A percentile compares a stretch with the other conserved stretches of the same genome.
Conservation (phyloP, 83 land plant species). For the Larix sibirica region DNA sequence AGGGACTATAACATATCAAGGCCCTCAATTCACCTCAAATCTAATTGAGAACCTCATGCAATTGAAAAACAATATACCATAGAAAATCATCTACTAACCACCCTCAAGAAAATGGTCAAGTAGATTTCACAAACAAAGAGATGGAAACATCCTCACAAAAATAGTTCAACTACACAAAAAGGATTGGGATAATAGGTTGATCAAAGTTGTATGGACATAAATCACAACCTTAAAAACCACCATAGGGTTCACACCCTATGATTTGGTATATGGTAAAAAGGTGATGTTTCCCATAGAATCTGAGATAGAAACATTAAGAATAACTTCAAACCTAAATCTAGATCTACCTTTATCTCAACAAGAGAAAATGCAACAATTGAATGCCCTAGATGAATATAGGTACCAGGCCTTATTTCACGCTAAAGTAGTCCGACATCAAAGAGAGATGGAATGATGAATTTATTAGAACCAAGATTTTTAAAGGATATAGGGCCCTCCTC, state of each 20-base stretch:
- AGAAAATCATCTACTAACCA: too few species aligned
- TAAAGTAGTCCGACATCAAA: neutral
- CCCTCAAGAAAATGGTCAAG: too few species aligned
- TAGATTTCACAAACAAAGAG: too few species aligned
- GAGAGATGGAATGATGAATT: neutral
- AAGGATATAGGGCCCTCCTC: neutral
- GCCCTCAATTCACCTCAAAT: too few species aligned
- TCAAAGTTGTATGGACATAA: neutral
- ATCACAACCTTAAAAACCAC: neutral
- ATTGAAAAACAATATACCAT: too few species aligned
- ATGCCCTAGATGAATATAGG: neutral
- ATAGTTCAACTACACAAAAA: neutral
- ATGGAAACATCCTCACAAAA: neutral
- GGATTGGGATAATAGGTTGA: neutral
- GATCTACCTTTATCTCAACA: neutral
- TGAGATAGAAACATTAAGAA: neutral
- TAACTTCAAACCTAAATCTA: neutral
- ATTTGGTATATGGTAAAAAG: neutral
- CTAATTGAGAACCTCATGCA: too few species aligned
- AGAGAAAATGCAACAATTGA: neutral
- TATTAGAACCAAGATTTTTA: neutral
- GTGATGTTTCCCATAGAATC: neutral
- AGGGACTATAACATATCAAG: too few species aligned
- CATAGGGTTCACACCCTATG: neutral
- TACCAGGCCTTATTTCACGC: neutral